Conservation (phyloP, 2,329 filamentous ascomycete genomes). For the Fusarium caatingaense region DNA sequence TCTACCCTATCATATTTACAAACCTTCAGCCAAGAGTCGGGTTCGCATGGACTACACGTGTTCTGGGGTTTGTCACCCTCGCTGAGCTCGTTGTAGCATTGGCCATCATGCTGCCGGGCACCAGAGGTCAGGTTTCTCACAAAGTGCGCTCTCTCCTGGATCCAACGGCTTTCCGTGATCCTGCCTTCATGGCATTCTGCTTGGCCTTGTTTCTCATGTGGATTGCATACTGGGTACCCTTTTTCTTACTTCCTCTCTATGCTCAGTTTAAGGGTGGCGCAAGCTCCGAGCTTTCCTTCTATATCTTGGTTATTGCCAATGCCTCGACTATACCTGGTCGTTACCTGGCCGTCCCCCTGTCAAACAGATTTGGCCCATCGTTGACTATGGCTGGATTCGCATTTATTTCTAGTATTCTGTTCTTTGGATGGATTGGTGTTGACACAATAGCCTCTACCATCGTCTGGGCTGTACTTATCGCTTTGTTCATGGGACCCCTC, state of each 20-base stretch:
- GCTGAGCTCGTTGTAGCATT: conserved; percentile 1
- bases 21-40: neutral
- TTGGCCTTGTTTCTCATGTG: conserved; percentile 10
- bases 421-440: conserved; percentile 12
- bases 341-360: conserved; percentile 4
- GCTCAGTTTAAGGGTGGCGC: conserved; percentile 8
- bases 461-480: conserved; percentile 7
- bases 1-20: neutral
- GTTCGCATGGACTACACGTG: neutral
- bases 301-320: conserved; percentile 9
- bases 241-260: conserved; percentile 12
- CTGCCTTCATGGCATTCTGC: conserved; percentile 12
- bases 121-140: neutral
- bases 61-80: neutral
- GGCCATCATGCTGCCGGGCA: conserved; percentile 8
- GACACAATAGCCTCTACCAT: conserved; percentile 1
- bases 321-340: conserved; percentile 15
- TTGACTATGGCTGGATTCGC: neutral
- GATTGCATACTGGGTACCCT: conserved; percentile 18
- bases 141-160: conserved; percentile 9
- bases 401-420: conserved; percentile 1
- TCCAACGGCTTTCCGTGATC: conserved; percentile 4
- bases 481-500: conserved; percentile 9
- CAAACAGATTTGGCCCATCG: conserved; percentile 3
- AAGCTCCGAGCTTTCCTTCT: conserved; percentile 9